Evolutionary conservation across 1,284 basidiomycete genomes (phyloP), one percentile per base, ranked within the genome.

Genomic region (Prillingera fragicola): DNA sequence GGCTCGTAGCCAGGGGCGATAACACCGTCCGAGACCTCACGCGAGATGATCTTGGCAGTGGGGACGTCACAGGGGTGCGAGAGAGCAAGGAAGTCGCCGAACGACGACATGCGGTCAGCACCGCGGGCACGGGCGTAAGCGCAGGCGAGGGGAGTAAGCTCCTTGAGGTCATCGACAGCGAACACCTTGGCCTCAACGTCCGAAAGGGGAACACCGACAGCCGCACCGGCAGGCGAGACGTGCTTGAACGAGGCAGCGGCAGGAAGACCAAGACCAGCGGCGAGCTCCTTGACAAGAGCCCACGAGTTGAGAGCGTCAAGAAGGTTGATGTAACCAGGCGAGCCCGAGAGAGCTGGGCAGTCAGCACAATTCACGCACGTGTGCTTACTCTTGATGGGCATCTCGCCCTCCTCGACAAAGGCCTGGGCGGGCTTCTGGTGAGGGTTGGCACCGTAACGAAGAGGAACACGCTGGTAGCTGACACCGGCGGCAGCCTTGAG

Each of bases 171-270:
- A 43, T 96, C 91, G 2, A 97, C 94, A 13, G 91, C 94, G 62
- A 94, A 98, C 1, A 97, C 92, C 63, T 88, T 83, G 69, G 91
- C 89, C 73, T 97, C 92, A 0, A 78, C 78, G 21, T 88, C 84
- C 56, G 82, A 79, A 29, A 99, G 79, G 55, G 84, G 83, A 35
- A 92, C 67, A 33, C 91, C 91, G 23, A 95, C 87, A 29, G 94
- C 94, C 8, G 88, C 92, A 52, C 94, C 94, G 1, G 94, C 94
- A 10, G 94, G 94, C 17, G 92, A 97, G 49, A 98, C 95, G 70
- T 99, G 94, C 78, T 99, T 99, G 83, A 98, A 99, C 1, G 92
- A 97, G 4, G 94, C 91, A 14, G 94, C 94, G 19, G 95, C 95
- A 14, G 95, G 91, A 40, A 97, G 80, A 41, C 62, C 48, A 47